Conservation (phyloP, 1,284 basidiomycete species). For the Pseudozyma hubeiensis region DNA sequence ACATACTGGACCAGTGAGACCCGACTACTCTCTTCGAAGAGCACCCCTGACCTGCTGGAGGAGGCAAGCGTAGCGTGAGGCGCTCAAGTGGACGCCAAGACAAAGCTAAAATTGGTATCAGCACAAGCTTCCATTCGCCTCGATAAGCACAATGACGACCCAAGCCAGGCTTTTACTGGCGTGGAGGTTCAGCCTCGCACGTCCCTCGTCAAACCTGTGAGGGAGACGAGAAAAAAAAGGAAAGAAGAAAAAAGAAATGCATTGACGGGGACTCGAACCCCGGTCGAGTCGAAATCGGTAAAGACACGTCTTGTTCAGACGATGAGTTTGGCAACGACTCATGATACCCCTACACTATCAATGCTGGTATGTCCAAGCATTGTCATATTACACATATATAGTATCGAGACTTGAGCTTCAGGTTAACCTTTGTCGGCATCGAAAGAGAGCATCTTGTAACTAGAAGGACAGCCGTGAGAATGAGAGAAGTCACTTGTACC, state of each 20-base stretch:
- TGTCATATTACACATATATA: not conserved
- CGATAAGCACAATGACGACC: slow-evolving; percentile 17
- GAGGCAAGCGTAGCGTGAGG: no score
- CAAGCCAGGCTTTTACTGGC: no score
- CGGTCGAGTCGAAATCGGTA: slow-evolving; percentile 52
- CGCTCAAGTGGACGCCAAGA: slow-evolving; percentile 10
- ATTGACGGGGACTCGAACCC: slow-evolving; percentile 60
- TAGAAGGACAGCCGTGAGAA: no score
- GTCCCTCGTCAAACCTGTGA: not conserved
- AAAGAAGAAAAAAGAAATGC: slow-evolving; percentile 21
- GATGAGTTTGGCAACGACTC: slow-evolving; percentile 49
- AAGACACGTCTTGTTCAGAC: slow-evolving; percentile 10
- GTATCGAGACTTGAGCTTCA: no score
- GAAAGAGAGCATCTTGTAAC: no score
- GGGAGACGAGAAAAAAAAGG: not conserved
- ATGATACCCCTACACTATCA: slow-evolving; percentile 56
- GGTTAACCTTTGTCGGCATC: no score
- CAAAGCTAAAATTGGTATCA: not conserved
- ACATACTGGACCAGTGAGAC: no score
- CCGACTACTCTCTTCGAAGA: no score
- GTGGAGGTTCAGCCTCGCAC: slow-evolving; percentile 10
- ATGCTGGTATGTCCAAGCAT: no score
- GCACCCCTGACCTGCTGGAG: no score
- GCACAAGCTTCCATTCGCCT: not conserved
- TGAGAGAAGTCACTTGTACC: no score